A percentile compares a stretch with the other conserved stretches of the same genome.
phyloP scores from a whole-genome alignment of 768 basidiomycete genomes.

The Hericium coralloides region DNA sequence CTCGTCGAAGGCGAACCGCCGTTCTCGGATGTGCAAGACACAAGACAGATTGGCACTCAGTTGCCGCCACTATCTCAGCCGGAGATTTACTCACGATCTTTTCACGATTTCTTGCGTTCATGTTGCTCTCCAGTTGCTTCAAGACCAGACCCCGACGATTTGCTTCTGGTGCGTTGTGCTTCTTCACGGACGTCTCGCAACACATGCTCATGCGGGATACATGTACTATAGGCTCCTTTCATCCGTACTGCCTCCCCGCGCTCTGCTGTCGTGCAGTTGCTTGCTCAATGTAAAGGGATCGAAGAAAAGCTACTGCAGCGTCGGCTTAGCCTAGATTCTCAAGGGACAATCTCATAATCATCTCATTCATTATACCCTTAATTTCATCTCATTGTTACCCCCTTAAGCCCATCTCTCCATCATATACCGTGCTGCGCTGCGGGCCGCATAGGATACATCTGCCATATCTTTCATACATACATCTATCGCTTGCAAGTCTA shows the following conservation, averaged over 20 bases:
- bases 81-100: conserved; percentile 10
- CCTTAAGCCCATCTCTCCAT: background rate
- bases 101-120: conserved; percentile 15
- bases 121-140: conserved; percentile 13
- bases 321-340: conserved; percentile 6
- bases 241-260: conserved; percentile 14
- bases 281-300: conserved; percentile 13
- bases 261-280: conserved; percentile 13
- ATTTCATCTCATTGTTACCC: background rate
- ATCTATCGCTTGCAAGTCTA: background rate
- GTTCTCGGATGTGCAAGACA: conserved; percentile 11
- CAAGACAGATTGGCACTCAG: conserved; percentile 4
- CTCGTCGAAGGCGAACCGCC: conserved; percentile 10
- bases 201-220: background rate
- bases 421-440: background rate
- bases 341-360: conserved; percentile 5
- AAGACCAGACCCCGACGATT: conserved; percentile 13
- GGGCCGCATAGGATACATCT: background rate
- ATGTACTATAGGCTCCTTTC: conserved; percentile 5
- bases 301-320: conserved; percentile 11
- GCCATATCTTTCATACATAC: background rate
- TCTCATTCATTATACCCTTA: background rate
- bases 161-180: conserved; percentile 10
- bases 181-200: no score
- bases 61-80: conserved; percentile 11